Evolutionary conservation across 768 basidiomycete genomes (phyloP).

Genomic region (Tephrocybe sp.): DNA sequence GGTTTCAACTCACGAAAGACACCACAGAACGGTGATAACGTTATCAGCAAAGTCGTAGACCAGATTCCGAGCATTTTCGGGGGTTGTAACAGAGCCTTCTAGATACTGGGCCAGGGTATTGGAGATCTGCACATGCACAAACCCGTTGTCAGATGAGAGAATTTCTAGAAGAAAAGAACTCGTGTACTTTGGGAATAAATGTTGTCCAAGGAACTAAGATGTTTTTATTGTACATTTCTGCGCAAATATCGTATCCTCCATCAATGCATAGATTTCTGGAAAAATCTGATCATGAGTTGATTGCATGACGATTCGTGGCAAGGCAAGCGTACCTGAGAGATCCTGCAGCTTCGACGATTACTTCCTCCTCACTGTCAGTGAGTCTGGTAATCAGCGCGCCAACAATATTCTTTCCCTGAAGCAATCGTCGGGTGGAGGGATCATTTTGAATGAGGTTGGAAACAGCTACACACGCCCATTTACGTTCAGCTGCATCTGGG

Average conservation of each 20-base stretch:
- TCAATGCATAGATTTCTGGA: slow-evolving; percentile 91
- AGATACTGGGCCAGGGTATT: slow-evolving; percentile 66
- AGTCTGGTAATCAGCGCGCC: slow-evolving; percentile 83
- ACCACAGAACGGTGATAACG: slow-evolving; percentile 91
- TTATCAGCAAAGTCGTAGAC: slow-evolving; percentile 90
- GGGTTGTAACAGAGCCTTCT: slow-evolving; percentile 53
- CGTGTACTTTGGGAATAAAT: slow-evolving; percentile 73
- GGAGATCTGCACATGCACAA: slow-evolving; percentile 65
- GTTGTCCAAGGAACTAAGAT: slow-evolving; percentile 73
- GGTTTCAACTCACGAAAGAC: slow-evolving; percentile 75
- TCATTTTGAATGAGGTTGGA: slow-evolving; percentile 95
- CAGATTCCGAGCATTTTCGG: slow-evolving; percentile 69
- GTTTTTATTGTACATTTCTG: slow-evolving; percentile 97
- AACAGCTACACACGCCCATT: slow-evolving; percentile 97
- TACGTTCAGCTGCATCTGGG: slow-evolving; percentile 74
- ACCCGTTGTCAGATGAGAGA: slow-evolving; percentile 1
- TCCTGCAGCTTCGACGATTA: slow-evolving; percentile 85
- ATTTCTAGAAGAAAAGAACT: background rate
- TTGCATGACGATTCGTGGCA: background rate
- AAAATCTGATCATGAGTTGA: background rate
- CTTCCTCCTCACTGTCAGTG: slow-evolving; percentile 88
- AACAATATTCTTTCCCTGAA: slow-evolving; percentile 90
- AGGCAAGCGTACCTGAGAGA: slow-evolving; percentile 74
- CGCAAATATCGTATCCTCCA: slow-evolving; percentile 92
- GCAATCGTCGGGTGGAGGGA: slow-evolving; percentile 82